Base-by-base conservation (phyloP, 1,284 basidiomycete species). In the Marasmius tenuissimus region DNA sequence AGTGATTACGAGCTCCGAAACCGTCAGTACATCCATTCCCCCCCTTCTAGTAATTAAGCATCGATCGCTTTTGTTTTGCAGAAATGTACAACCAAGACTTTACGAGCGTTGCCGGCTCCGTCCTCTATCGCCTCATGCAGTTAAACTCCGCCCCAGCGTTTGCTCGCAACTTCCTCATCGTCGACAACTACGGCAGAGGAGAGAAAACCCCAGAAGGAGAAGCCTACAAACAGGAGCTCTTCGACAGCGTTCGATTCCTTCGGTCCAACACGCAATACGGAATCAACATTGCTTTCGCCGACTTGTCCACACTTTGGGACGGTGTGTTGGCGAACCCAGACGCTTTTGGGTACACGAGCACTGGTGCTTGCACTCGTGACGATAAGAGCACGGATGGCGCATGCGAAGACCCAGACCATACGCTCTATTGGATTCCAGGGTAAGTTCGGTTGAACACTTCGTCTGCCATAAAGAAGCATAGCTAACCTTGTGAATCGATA, bases 401-500 rank as follows among this genome's bases (percentile, higher is more conserved):
- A 12, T 83, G 81, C 54, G 51, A 63, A 34, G 81, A 84, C 62
- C 81, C 83, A 3, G 78, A 78, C 42, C 78, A 78, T 62, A 75
- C 74, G 22, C 82, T 85, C 64, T 83, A 83, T 63, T 85, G 82
- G 77, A 76, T 84, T 16, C 69, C 72, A 22, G 78, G 76, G 83
- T 82, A 62, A 67, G 79, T 68, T 22, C 35, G 14, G 10, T 0
- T 11, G 18, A 42, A 40, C n/a, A n/a, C 37, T 4, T 16, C 0
- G 27, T 38, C 18, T 38, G 34, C 12, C 16, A 40, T 45, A 34
- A 40, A 4, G 34, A n/a, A 27, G 38, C 8, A 58, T 38, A 22
- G 40, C 6, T 27, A 14, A n/a, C 48, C 47, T 8, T 34, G 18
- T 6, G 20, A 34, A 9, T 20, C 12, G 2, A 16, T 58, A 82